phyloP scores from a whole-genome alignment of 768 basidiomycete genomes.

The Coprinopsis sp. region DNA sequence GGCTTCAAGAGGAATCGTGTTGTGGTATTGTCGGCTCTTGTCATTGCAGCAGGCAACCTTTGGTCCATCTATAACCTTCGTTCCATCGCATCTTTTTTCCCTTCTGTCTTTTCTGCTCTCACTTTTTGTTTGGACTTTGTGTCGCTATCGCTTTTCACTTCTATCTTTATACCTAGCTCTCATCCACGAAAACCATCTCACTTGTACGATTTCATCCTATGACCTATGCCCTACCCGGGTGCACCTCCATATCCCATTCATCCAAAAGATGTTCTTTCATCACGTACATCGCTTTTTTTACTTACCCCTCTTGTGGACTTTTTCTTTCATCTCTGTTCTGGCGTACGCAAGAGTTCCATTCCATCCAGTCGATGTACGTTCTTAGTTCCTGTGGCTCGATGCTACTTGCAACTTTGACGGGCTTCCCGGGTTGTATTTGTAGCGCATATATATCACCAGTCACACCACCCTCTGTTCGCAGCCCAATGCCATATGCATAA shows the following conservation, averaged over 20 bases:
- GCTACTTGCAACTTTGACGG: conserved; percentile 13
- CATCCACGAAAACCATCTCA: neutral
- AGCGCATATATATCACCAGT: conserved; percentile 22
- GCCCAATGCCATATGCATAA: no score
- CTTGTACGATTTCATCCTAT: neutral
- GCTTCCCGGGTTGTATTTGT: conserved; percentile 6
- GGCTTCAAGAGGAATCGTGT: conserved; percentile 43
- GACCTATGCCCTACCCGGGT: neutral
- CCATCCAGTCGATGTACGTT: conserved; percentile 11
- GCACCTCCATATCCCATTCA: neutral
- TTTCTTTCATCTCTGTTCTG: neutral
- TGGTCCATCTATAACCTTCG: conserved; percentile 37
- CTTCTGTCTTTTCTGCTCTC: conserved; percentile 9
- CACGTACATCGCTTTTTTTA: neutral
- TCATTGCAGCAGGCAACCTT: conserved; percentile 31
- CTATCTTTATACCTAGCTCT: conserved; percentile 1
- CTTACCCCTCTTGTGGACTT: conserved; percentile 3
- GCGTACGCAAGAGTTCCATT: neutral
- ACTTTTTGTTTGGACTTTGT: conserved; percentile 22
- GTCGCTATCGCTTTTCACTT: conserved; percentile 5
- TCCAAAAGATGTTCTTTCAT: neutral
- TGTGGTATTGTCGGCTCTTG: conserved; percentile 29
- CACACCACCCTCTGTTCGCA: neutral
- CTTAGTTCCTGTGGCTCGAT: conserved; percentile 27
- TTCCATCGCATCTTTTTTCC: no score